Evolutionary conservation across 176 grass and related monocot genomes (phyloP), one percentile per base, ranked within the genome.

Genomic region (Tillandsia fasciculata): DNA sequence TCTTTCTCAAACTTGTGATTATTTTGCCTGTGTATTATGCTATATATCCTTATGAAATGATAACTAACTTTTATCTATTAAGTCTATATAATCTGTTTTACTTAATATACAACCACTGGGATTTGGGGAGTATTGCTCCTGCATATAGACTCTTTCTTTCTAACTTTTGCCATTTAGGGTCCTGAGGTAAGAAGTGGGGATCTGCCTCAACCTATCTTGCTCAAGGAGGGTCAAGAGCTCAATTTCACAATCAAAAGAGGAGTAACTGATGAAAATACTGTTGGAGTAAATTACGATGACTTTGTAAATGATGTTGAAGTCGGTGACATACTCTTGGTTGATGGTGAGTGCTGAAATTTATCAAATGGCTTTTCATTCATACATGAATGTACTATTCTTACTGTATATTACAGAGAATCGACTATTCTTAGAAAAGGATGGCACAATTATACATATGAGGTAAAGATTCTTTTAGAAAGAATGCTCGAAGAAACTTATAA

Each of bases 111-210:
- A 42, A 42, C 33, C 3, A 42, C 33, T 0, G 33, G 33, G 33
- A 42, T 42, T 42, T 42, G 33, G 33, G 33, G 4, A 42, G 33
- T 42, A 42, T 42, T 42, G 33, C 33, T 42, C 3, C 33, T 42
- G 33, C 33, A 42, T 42, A 42, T 42, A 42, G 33, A 42, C 33
- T 42, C 33, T 42, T 42, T 7, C 33, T 42, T 42, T 42, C 33
- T 42, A 42, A 63, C 26, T 74, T 3, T 17, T 64, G 18, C 33
- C 33, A 64, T 87, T 69, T 74, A 99, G 94, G 94, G 94, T 77
- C 94, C 94, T 50, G 94, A 99, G 79, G 94, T 99, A 67, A 88
- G 94, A 89, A 99, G 94, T 83, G 94, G 94, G 28, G 94, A 99
- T 84, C 77, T 99, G 53, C 77, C 84, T 13, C 81, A 99, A 27